Evolutionary conservation across 148 eudicot species (phyloP), one percentile per base, ranked within the genome.

Genomic region (Rhododendron mucronatum): DNA sequence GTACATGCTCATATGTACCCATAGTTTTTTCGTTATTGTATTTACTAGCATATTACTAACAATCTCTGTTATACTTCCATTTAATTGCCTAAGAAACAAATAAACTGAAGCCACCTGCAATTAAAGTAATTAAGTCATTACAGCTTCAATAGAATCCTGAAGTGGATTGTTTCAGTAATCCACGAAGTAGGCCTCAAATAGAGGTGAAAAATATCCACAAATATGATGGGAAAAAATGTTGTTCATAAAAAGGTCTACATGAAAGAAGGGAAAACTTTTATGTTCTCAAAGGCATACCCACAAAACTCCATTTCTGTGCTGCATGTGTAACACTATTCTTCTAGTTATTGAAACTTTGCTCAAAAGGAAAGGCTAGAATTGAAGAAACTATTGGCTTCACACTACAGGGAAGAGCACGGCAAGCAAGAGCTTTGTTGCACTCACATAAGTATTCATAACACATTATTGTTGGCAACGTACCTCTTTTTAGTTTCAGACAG

Each of bases 401-500:
- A 26, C 21, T 35, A 39, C 10, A 39, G 18, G 53, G 35, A 83
- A 71, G 33, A 28, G 76, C 76, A 71, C 3, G 39, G 76, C 20
- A 65, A 65, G 76, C 35, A 65, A 41, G 76, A 83, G 28, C 12
- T 11, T 65, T 65, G 3, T 69, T 7, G 15, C 39, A 35, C 45
- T 26, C 3, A 2, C 37, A 15, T 28, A n/a, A 7, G 18, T 20
- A 57, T 7, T 2, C 5, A 41, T 61, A 6, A 65, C 20, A 39
- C 18, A 63, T 83, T 83, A 45, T 69, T n/a, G 26, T 9, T 35
- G 39, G 78, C 18, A 80, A 84, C 30, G 5, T 91, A 94, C 97
- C 98, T 90, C 79, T 41, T 87, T 84, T 89, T 89, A 53, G 80
- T 88, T 90, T 93, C 94, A 39, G 92, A 91, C 45, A 89, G 82